Evolutionary conservation across 306 rosid genomes (phyloP).

Genomic region (Trichosanthes cucumerina): DNA sequence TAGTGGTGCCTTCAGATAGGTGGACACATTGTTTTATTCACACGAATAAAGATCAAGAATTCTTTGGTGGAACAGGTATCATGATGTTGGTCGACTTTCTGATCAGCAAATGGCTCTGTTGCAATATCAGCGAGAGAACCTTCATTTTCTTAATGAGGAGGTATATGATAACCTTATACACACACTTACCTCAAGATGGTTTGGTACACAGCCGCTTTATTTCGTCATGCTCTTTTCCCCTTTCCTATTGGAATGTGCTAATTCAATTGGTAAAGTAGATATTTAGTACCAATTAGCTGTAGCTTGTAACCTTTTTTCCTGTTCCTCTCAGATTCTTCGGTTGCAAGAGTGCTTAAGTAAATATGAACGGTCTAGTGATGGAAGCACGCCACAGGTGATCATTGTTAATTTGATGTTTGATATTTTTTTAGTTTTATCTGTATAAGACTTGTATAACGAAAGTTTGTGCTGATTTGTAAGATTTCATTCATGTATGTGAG

Average conservation of each 20-base stretch:
- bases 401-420: slow-evolving; percentile 2
- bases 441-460: not conserved
- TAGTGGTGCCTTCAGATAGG: slow-evolving; percentile 1
- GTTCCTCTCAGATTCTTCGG: slow-evolving; percentile 62
- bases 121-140: slow-evolving; percentile 98
- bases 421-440: not conserved
- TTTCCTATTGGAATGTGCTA: not conserved
- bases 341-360: slow-evolving; percentile 86
- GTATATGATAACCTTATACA: slow-evolving; percentile 25
- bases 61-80: slow-evolving; percentile 52
- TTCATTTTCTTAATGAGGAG: slow-evolving; percentile 98
- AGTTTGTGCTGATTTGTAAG: not conserved
- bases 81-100: slow-evolving; percentile 81
- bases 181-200: slow-evolving; percentile 14
- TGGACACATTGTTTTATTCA: not conserved
- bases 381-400: slow-evolving; percentile 87
- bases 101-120: slow-evolving; percentile 99
- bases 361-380: slow-evolving; percentile 78
- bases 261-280: not conserved
- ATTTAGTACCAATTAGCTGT: not conserved
- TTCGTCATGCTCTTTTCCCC: not conserved
- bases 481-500: not conserved
- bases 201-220: not conserved
- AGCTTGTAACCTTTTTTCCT: slow-evolving; percentile 2
- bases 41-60: slow-evolving; percentile 13